Conservation (phyloP, 352 stramenopile species). For the Bremia lactucae region DNA sequence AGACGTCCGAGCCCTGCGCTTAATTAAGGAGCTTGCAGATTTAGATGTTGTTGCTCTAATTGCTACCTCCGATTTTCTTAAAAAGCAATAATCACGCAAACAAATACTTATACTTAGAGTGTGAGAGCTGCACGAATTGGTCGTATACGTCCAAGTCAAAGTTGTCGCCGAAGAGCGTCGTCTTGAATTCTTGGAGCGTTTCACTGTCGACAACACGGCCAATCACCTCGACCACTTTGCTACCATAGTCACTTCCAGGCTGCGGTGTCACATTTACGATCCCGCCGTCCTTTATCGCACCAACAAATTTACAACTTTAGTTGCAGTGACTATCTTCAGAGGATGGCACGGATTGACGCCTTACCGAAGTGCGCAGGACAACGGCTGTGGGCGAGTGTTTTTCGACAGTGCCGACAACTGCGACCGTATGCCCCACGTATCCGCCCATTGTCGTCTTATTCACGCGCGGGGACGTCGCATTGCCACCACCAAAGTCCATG, state of each 20-base stretch:
- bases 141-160: constrained; percentile 79
- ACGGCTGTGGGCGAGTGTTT: constrained; percentile 63
- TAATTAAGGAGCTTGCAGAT: no score
- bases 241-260: constrained; percentile 72
- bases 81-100: constrained; percentile 39
- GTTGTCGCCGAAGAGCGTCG: constrained; percentile 70
- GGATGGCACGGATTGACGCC: background rate
- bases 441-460: constrained; percentile 66
- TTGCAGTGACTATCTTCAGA: background rate
- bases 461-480: constrained; percentile 63
- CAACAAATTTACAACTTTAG: constrained; percentile 1
- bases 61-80: background rate
- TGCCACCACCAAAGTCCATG: constrained; percentile 51
- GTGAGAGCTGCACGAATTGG: constrained; percentile 65
- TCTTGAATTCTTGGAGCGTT: constrained; percentile 80
- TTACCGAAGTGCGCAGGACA: constrained; percentile 61
- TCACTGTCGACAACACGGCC: constrained; percentile 57
- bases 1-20: no score
- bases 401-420: constrained; percentile 65
- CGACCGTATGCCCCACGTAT: constrained; percentile 59
- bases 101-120: constrained; percentile 57
- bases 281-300: constrained; percentile 44
- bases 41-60: no score
- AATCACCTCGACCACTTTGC: constrained; percentile 82
- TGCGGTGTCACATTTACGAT: constrained; percentile 64